phyloP scores from a whole-genome alignment of 345 rosid genomes.

The Eucalyptus erythrocorys region DNA sequence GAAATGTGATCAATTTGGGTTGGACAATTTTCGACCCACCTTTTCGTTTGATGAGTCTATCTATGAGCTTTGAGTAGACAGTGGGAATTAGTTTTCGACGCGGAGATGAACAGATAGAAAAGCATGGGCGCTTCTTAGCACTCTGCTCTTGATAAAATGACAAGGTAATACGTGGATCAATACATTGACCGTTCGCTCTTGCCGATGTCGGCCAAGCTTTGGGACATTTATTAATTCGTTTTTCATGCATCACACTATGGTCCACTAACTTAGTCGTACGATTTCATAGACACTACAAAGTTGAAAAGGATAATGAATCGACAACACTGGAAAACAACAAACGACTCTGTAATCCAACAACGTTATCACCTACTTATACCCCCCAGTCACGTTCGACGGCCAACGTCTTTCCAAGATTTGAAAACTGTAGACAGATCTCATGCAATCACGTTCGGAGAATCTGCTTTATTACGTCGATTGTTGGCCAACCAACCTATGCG shows the following conservation, averaged over 20 bases:
- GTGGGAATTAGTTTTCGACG: no score
- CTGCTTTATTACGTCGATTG: not conserved
- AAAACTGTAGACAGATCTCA: not conserved
- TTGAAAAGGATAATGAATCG: no score
- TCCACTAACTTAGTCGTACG: not conserved
- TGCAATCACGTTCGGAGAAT: not conserved
- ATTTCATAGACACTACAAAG: not conserved
- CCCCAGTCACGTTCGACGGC: not conserved
- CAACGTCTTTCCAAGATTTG: not conserved
- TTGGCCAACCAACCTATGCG: not conserved
- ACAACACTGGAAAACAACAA: no score
- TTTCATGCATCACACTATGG: not conserved
- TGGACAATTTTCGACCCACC: fast-evolving
- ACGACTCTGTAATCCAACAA: not conserved
- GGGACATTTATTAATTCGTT: not conserved
- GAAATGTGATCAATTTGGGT: no score
- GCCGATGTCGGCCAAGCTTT: not conserved
- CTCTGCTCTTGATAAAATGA: not conserved
- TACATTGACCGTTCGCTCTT: not conserved
- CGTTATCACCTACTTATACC: not conserved
- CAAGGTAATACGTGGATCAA: not conserved
- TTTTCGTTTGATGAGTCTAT: no score
- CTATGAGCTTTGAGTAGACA: not conserved
- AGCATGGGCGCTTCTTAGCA: not conserved
- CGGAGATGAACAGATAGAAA: not conserved